A percentile compares a stretch with the other conserved stretches of the same genome.
These are phyloP conservation scores for Mycogone perniciosa DNA, from an alignment of 2,329 filamentous ascomycete species.

Conservation along the genomic window DNA sequence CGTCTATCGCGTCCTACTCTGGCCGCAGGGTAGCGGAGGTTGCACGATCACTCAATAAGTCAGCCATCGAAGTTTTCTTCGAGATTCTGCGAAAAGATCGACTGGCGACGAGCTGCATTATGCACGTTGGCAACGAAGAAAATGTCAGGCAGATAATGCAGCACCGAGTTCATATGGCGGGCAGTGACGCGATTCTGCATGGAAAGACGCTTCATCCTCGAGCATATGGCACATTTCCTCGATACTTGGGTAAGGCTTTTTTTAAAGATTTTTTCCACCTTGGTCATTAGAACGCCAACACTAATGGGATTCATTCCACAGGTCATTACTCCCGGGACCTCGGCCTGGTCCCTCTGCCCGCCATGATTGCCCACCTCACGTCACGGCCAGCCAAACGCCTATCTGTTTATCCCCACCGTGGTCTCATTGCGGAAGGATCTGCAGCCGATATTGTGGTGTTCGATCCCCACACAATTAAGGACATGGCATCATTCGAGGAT, in stretches of 20 bases:
- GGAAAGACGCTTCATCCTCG: constrained; percentile 20
- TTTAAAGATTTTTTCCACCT: background rate
- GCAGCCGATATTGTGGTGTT: constrained; percentile 20
- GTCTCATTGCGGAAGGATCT: constrained; percentile 17
- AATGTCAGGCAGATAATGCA: constrained; percentile 21
- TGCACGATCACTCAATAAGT: constrained; percentile 10
- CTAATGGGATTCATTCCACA: background rate
- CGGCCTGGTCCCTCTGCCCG: constrained; percentile 16
- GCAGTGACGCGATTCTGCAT: constrained; percentile 21
- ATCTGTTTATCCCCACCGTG: constrained; percentile 17
- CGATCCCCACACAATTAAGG: constrained; percentile 15
- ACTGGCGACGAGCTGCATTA: constrained; percentile 18
- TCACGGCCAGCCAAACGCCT: constrained; percentile 20
- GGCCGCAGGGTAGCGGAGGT: constrained; percentile 17
- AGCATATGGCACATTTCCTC: constrained; percentile 20
- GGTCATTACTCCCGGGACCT: constrained; percentile 20
- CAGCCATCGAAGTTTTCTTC: constrained; percentile 17
- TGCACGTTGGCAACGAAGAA: constrained; percentile 21
- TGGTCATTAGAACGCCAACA: background rate
- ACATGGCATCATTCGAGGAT: constrained; percentile 19
- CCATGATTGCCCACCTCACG: constrained; percentile 19
- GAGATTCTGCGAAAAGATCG: constrained; percentile 18
- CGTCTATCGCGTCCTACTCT: constrained; percentile 14
- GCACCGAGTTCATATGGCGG: constrained; percentile 20
- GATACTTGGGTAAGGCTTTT: constrained; percentile 16